These are phyloP conservation scores for Daldinia caldariorum DNA, from an alignment of 495 filamentous ascomycete species.

Conservation along the genomic window DNA sequence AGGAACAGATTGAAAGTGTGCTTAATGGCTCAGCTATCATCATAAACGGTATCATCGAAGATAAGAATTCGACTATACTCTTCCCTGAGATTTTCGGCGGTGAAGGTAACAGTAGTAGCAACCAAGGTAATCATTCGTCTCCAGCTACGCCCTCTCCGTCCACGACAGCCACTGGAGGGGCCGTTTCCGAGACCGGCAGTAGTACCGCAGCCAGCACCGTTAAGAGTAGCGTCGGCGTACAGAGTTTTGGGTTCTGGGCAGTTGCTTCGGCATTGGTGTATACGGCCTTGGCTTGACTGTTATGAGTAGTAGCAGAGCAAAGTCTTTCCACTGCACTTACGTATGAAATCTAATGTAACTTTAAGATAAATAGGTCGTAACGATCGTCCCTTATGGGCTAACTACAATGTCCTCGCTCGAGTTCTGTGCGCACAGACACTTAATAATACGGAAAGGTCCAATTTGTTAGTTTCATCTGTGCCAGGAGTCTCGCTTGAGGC, in stretches of 20 bases:
- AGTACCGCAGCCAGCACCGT: conserved; percentile 21
- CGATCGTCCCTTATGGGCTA: no score
- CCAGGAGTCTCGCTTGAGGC: no score
- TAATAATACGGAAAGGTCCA: no score
- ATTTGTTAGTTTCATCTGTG: no score
- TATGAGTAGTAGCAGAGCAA: not conserved
- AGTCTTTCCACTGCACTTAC: no score
- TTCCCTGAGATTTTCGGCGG: conserved; percentile 49
- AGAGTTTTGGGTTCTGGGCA: conserved; percentile 25
- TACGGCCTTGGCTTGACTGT: conserved; percentile 2
- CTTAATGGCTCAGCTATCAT: conserved; percentile 55
- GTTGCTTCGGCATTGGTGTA: conserved; percentile 6
- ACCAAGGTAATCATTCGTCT: conserved; percentile 50
- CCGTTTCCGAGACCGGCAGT: not conserved
- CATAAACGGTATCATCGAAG: conserved; percentile 61
- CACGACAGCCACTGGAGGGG: conserved; percentile 44
- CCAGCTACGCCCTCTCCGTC: conserved; percentile 39
- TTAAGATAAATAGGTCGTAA: no score
- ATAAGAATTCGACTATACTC: conserved; percentile 52
- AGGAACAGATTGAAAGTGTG: conserved; percentile 60
- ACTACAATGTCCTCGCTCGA: no score
- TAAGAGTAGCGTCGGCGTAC: not conserved
- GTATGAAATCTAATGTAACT: no score
- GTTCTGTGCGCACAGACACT: no score
- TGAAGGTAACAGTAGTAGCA: conserved; percentile 58